phyloP scores from a whole-genome alignment of 768 basidiomycete species.

The Strobilomyces echinocephalus region DNA sequence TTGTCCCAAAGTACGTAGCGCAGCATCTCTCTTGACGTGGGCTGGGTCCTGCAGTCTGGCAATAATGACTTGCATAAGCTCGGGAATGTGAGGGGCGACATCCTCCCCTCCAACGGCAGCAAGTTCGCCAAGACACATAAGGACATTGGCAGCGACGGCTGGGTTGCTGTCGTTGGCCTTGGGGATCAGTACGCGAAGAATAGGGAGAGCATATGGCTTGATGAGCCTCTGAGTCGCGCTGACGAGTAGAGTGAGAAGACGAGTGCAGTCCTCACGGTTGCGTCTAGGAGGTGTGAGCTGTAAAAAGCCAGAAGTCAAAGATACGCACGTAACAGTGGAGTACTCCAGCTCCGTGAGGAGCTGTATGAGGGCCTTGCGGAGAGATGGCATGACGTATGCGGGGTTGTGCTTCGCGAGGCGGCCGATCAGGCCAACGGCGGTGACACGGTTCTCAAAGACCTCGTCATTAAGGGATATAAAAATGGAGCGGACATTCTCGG shows the following conservation, averaged over 20 bases:
- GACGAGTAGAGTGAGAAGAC: constrained; percentile 82
- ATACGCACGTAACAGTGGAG: constrained; percentile 76
- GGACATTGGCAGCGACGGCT: constrained; percentile 84
- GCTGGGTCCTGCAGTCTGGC: constrained; percentile 86
- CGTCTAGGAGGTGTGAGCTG: constrained; percentile 44
- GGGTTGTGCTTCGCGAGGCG: constrained; percentile 93
- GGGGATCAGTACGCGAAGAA: constrained; percentile 85
- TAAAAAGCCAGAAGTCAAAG: not conserved
- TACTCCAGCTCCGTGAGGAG: constrained; percentile 96
- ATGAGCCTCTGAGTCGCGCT: constrained; percentile 90
- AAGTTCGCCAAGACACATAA: constrained; percentile 93
- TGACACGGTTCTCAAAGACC: constrained; percentile 86
- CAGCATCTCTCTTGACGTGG: constrained; percentile 86
- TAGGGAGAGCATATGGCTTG: constrained; percentile 91
- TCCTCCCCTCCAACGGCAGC: constrained; percentile 93
- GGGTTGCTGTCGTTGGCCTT: constrained; percentile 86
- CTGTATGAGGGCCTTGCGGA: constrained; percentile 93
- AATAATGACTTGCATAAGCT: constrained; percentile 89
- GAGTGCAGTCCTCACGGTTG: constrained; percentile 88
- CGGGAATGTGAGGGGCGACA: constrained; percentile 72
- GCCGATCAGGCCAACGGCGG: constrained; percentile 89
- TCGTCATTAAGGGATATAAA: constrained; percentile 98
- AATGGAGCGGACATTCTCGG: constrained; percentile 94
- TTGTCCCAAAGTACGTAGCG: constrained; percentile 90
- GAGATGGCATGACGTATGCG: constrained; percentile 96